These are phyloP conservation scores for Keithomyces neogunnii DNA, from an alignment of 2,329 filamentous ascomycete genomes.

Conservation along the genomic window DNA sequence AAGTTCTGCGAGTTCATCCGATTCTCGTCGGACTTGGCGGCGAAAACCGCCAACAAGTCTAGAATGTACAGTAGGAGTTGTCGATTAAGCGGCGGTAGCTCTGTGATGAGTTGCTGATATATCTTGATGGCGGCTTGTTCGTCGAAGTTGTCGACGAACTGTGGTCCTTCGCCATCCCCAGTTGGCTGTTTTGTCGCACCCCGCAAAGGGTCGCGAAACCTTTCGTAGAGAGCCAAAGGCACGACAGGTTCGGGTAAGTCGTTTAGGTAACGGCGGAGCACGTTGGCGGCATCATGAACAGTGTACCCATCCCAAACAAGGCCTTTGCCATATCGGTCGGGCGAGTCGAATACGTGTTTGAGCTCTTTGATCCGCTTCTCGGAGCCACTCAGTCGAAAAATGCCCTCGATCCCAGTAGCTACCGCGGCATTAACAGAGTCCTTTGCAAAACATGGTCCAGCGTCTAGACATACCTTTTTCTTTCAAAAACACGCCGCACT, in stretches of 20 bases:
- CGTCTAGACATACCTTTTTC: conserved; percentile 67
- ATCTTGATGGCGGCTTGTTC: conserved; percentile 66
- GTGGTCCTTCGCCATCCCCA: conserved; percentile 58
- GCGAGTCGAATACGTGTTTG: conserved; percentile 84
- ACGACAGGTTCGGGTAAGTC: conserved; percentile 95
- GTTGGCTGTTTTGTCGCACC: conserved; percentile 64
- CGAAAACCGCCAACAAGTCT: conserved; percentile 91
- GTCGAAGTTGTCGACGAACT: conserved; percentile 56
- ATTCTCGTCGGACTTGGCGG: conserved; percentile 92
- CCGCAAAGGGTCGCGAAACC: conserved; percentile 77
- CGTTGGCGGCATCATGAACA: conserved; percentile 95
- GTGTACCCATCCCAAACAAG: conserved; percentile 97
- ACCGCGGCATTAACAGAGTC: conserved; percentile 13
- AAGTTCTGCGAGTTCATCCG: conserved; percentile 94
- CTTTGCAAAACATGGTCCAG: not conserved
- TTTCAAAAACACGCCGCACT: conserved; percentile 94
- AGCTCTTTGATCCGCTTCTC: conserved; percentile 98
- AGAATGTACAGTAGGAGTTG: conserved; percentile 93
- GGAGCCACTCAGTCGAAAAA: conserved; percentile 91
- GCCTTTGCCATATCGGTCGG: conserved; percentile 91
- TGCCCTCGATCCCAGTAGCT: conserved; percentile 94
- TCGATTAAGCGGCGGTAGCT: conserved; percentile 84
- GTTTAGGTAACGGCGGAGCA: conserved; percentile 90
- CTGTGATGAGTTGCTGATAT: conserved; percentile 87
- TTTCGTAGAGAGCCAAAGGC: conserved; percentile 84